Evolutionary conservation across 768 basidiomycete genomes (phyloP).

Genomic region (Boletus subcaerulescens): DNA sequence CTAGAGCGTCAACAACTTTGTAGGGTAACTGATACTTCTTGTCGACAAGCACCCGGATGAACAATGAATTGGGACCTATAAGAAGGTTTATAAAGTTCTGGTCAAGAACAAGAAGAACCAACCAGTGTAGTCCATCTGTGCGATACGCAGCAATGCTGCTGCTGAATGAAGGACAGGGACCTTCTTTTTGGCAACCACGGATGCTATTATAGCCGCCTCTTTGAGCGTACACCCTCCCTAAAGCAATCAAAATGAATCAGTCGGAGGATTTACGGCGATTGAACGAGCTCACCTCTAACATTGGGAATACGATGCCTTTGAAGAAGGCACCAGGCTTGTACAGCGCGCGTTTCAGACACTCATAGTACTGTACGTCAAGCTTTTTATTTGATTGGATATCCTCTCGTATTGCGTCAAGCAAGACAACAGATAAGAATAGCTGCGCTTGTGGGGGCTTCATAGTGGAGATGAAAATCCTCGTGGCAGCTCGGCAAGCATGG

Average conservation of each 20-base stretch:
- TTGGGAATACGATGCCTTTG: conserved; percentile 95
- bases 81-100: not conserved
- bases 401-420: conserved; percentile 85
- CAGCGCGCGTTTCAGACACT: conserved; percentile 84
- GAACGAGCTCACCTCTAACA: conserved; percentile 70
- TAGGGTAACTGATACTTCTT: conserved; percentile 98
- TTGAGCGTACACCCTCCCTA: conserved; percentile 87
- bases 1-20: conserved; percentile 95
- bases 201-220: conserved; percentile 92
- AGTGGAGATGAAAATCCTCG: conserved; percentile 92
- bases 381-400: conserved; percentile 87
- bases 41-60: conserved; percentile 94
- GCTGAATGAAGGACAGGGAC: conserved; percentile 97
- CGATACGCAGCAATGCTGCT: conserved; percentile 88
- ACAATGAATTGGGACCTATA: conserved; percentile 86
- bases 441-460: conserved; percentile 95
- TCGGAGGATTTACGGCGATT: conserved; percentile 28
- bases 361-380: conserved; percentile 90
- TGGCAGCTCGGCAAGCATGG: conserved; percentile 91
- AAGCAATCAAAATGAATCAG: not conserved
- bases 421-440: conserved; percentile 86
- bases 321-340: conserved; percentile 99
- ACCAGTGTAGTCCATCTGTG: conserved; percentile 97
- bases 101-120: conserved; percentile 4
- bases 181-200: conserved; percentile 85